These are phyloP conservation scores for Scedosporium minutisporum DNA, from an alignment of 2,329 filamentous ascomycete genomes.

Conservation along the genomic window DNA sequence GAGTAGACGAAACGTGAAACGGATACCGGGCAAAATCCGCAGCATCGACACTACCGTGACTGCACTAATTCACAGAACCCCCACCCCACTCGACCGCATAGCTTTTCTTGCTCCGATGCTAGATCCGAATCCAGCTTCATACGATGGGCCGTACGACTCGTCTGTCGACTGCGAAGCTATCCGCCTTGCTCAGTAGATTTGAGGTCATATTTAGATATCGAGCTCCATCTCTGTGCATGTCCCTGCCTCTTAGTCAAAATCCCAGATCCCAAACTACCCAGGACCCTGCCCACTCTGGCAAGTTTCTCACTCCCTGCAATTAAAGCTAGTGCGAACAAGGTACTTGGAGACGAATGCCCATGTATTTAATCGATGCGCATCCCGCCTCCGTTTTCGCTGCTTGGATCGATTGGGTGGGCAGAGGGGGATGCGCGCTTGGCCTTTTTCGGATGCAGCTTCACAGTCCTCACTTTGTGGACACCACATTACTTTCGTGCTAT, in stretches of 20 bases:
- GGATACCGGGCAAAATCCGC: neutral
- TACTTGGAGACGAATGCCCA: neutral
- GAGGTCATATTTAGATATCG: neutral
- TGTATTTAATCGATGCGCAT: neutral
- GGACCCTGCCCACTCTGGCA: neutral
- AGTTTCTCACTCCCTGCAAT: neutral
- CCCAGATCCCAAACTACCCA: neutral
- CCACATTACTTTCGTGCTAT: neutral
- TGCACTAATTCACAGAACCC: too few relatives aligned
- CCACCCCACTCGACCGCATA: neutral
- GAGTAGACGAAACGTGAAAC: neutral
- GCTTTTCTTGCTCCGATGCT: neutral
- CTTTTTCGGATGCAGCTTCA: neutral
- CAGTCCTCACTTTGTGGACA: neutral
- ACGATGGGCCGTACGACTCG: neutral
- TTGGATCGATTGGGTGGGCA: neutral
- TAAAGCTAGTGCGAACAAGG: neutral
- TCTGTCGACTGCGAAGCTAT: neutral
- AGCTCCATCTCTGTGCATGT: neutral
- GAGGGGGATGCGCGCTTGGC: neutral
- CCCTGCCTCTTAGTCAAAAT: neutral
- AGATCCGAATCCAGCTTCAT: neutral
- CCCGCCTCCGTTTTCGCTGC: neutral
- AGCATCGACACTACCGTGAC: neutral
- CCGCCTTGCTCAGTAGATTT: neutral